Percentiles rank a stretch among this genome's conserved stretches.
phyloP scores from a whole-genome alignment of 2,329 filamentous ascomycete genomes.

The Davidsoniella virescens region DNA sequence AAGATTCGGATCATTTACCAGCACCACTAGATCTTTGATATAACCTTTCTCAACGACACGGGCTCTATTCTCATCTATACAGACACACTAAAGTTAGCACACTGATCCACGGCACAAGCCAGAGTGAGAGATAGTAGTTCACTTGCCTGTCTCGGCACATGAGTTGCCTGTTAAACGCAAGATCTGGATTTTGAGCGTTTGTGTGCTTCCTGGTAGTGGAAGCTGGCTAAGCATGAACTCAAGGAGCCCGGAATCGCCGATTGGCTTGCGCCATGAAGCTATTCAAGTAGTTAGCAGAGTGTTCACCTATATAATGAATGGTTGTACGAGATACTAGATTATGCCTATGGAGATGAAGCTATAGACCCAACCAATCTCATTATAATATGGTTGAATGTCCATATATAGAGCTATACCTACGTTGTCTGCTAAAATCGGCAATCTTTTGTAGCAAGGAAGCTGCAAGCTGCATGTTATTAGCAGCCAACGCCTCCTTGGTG shows the following conservation, averaged over 20 bases:
- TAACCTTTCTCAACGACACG: conserved; percentile 34
- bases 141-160: conserved; percentile 10
- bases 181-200: conserved; percentile 4
- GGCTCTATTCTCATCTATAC: conserved; percentile 40
- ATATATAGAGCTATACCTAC: background rate
- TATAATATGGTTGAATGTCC: too few species aligned
- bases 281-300: background rate
- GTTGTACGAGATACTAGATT: background rate
- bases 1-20: conserved; percentile 31
- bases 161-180: conserved; percentile 12
- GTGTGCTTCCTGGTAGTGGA: background rate
- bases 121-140: background rate
- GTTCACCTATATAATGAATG: background rate
- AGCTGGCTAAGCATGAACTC: conserved; percentile 1
- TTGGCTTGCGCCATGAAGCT: conserved; percentile 11
- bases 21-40: conserved; percentile 30
- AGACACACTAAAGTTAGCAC: background rate
- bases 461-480: background rate
- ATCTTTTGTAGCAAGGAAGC: conserved; percentile 5
- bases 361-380: too few species aligned
- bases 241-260: conserved; percentile 6
- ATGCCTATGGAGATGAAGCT: background rate
- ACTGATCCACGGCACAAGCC: too few species aligned
- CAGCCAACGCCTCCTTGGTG: conserved; percentile 1
- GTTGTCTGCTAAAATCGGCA: conserved; percentile 11